Base-by-base conservation (phyloP, 768 basidiomycete genomes). In the Trametopsis cervina region DNA sequence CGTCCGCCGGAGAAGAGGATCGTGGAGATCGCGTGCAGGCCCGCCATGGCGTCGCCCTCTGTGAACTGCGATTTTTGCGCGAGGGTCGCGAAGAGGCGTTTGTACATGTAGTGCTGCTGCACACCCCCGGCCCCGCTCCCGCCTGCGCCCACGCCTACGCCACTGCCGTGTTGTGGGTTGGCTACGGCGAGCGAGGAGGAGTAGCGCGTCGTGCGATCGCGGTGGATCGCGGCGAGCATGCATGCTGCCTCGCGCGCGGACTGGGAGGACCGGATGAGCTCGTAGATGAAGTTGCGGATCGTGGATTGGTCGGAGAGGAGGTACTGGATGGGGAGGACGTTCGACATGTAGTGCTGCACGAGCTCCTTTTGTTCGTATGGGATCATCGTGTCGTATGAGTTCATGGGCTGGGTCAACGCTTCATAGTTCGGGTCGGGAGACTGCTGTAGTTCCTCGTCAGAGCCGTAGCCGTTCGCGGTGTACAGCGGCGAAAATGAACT, bases 1-100 rank as follows among this genome's bases (percentile, higher is more conserved):
- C 69, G 66, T 4, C 89, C 87, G 2, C 89, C 89, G 11, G 78
- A 76, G 66, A 91, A 90, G 46, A 90, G 78, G 67, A 81, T 80
- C 37, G 79, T 75, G 15, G 87, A 89, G 23, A 91, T 77, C 56
- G 86, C 69, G 51, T 85, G 83, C 17, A 91, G 67, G 3, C 84
- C 84, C 0, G 86, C 83, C 67, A 89, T 82, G 18, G 88, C 89
- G 54, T 88, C 85, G 27, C 83, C 85, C 44, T 80, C 75, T 13
- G 68, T 74, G 57, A 65, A 64, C 21, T 51, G 42, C 23, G 54
- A 44, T 44, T 53, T 53, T 38, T 49, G 36, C 36, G 57, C 33
- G 35, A 52, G 20, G 22, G 40, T 47, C 36, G 48, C 38, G 39
- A 52, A 46, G 18, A 52, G 42, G 25, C 50, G 45, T 17, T 38